Conservation (phyloP, 768 basidiomycete genomes). For the Floccularia luteovirens region DNA sequence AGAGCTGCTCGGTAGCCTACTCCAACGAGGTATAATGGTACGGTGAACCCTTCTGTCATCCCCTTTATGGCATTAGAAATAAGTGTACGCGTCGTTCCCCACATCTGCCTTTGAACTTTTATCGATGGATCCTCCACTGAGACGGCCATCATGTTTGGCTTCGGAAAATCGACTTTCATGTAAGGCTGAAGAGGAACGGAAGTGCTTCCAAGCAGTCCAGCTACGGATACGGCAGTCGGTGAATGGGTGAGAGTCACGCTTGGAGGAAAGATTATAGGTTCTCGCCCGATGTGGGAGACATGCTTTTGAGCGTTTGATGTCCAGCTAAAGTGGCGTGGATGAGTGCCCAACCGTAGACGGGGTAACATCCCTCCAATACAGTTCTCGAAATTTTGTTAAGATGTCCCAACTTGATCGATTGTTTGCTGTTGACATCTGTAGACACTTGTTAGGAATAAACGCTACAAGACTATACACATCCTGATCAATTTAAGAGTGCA, state of each 20-base stretch:
- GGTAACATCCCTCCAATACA: constrained; percentile 20
- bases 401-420: constrained; percentile 4
- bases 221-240: constrained; percentile 29
- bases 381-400: constrained; percentile 4
- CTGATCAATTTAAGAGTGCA: too few species aligned
- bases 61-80: constrained; percentile 87
- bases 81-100: constrained; percentile 91
- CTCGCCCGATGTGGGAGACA: constrained; percentile 61
- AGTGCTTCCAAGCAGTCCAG: constrained; percentile 39
- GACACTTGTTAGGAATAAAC: too few species aligned
- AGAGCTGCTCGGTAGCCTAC: constrained; percentile 89
- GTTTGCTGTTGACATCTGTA: constrained; percentile 6
- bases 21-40: constrained; percentile 85
- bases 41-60: constrained; percentile 81
- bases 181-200: constrained; percentile 38
- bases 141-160: constrained; percentile 30
- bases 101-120: constrained; percentile 81
- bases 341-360: constrained; percentile 23
- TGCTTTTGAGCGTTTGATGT: constrained; percentile 39
- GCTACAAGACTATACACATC: too few species aligned
- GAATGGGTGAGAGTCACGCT: constrained; percentile 34
- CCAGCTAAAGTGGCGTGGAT: constrained; percentile 39
- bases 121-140: constrained; percentile 58
- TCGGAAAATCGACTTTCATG: constrained; percentile 34
- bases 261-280: constrained; percentile 42